Conservation (phyloP, 345 rosid genomes). For the Lepidium didymum region DNA sequence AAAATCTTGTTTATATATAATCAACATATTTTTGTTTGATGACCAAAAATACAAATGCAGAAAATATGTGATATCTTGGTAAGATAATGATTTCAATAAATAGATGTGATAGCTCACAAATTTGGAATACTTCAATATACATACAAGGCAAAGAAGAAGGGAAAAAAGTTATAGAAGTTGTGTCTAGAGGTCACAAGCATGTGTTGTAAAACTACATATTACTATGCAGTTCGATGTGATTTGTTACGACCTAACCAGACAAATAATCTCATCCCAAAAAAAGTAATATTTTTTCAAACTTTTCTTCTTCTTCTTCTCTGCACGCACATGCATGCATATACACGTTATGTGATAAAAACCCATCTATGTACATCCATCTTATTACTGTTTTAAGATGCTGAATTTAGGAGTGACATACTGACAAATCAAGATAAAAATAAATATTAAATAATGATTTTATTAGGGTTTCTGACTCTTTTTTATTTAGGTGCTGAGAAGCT, state of each 20-base stretch:
- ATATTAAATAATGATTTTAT: neutral
- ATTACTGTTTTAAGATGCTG: neutral
- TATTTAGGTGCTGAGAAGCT: constrained; percentile 16
- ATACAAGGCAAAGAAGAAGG: neutral
- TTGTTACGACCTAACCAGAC: constrained; percentile 23
- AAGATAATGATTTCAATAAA: too few relatives aligned
- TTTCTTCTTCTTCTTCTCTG: neutral
- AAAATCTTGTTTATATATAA: too few relatives aligned
- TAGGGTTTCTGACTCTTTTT: constrained; percentile 4
- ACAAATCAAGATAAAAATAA: neutral
- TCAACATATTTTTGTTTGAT: too few relatives aligned
- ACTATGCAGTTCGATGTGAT: constrained; percentile 30
- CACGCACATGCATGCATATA: constrained; percentile 22
- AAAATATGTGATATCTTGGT: too few relatives aligned
- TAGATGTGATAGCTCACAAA: neutral
- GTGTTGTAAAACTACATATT: neutral
- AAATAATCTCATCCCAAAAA: constrained; percentile 9
- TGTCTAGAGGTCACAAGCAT: constrained; percentile 17
- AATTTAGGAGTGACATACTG: neutral
- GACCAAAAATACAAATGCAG: too few relatives aligned
- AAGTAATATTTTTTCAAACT: neutral
- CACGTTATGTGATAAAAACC: neutral
- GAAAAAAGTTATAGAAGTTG: neutral
- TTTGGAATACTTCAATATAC: neutral
- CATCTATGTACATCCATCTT: neutral